Evolutionary conservation across 1,284 basidiomycete species (phyloP).

Genomic region (Trichosporon sp.): DNA sequence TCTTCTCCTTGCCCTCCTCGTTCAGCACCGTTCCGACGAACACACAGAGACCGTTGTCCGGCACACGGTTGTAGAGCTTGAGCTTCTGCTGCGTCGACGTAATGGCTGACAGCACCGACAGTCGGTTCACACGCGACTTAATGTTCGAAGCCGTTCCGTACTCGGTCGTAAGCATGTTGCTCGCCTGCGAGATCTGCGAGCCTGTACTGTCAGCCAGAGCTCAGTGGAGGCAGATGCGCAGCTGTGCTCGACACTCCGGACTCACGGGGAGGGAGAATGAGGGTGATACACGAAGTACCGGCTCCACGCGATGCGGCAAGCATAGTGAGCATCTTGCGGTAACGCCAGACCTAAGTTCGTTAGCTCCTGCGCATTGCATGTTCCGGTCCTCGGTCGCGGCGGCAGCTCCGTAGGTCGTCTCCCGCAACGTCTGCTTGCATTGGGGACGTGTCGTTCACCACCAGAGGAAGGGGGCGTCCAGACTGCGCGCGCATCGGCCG

Average conservation of each 20-base stretch:
- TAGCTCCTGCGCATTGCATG: constrained; percentile 19
- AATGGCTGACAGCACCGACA: constrained; percentile 96
- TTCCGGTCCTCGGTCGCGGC: not conserved
- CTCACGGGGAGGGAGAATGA: constrained; percentile 91
- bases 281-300: constrained; percentile 98
- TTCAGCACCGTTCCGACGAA: constrained; percentile 98
- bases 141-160: constrained; percentile 98
- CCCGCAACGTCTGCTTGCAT: not conserved
- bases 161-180: constrained; percentile 96
- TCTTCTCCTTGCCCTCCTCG: constrained; percentile 99
- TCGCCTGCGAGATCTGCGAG: constrained; percentile 95
- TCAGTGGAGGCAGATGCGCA: no score
- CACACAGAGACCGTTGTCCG: constrained; percentile 93
- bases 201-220: constrained; percentile 25
- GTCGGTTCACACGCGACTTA: constrained; percentile 97
- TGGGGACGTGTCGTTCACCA: not conserved
- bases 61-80: constrained; percentile 94
- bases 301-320: constrained; percentile 91
- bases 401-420: not conserved
- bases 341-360: constrained; percentile 70
- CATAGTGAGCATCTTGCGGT: constrained; percentile 97
- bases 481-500: not conserved
- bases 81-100: constrained; percentile 98
- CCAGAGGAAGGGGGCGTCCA: not conserved
- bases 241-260: constrained; percentile 16